Evolutionary conservation across 2,329 filamentous ascomycete genomes (phyloP).

Genomic region (Verticillium nonalfalfae): DNA sequence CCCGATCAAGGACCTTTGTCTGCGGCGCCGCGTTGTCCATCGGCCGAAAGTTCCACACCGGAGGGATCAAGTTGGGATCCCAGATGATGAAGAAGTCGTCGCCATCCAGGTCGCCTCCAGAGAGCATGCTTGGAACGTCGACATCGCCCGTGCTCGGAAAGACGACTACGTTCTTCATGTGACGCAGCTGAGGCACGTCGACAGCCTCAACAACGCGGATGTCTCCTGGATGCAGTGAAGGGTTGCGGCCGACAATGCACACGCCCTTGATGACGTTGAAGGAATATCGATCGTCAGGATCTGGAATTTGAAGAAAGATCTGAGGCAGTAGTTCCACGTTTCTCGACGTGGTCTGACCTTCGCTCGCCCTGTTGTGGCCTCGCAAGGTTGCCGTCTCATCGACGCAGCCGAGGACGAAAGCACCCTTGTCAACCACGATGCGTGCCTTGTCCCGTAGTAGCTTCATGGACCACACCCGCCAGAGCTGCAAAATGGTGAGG

Average conservation of each 20-base stretch:
- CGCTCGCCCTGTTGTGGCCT: slow-evolving; percentile 56
- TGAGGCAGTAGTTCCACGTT: slow-evolving; percentile 60
- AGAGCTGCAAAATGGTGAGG: slow-evolving; percentile 70
- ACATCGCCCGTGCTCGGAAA: slow-evolving; percentile 78
- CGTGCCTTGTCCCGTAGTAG: slow-evolving; percentile 88
- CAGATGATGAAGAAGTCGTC: slow-evolving; percentile 95
- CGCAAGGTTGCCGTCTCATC: slow-evolving; percentile 75
- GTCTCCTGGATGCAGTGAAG: slow-evolving; percentile 89
- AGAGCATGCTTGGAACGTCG: slow-evolving; percentile 89
- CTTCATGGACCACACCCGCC: slow-evolving; percentile 86
- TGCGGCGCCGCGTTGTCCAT: slow-evolving; percentile 68
- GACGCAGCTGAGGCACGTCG: slow-evolving; percentile 62
- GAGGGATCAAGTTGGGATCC: slow-evolving; percentile 69
- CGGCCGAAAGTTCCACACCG: slow-evolving; percentile 62
- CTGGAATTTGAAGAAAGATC: slow-evolving; percentile 80
- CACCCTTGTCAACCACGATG: slow-evolving; percentile 74
- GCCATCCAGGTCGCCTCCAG: slow-evolving; percentile 90
- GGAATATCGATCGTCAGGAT: slow-evolving; percentile 41
- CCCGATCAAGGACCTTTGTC: slow-evolving; percentile 47
- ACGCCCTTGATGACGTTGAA: slow-evolving; percentile 66
- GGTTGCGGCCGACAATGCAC: slow-evolving; percentile 85
- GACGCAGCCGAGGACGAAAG: slow-evolving; percentile 80
- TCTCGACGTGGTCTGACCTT: slow-evolving; percentile 27
- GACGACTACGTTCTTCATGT: slow-evolving; percentile 81
- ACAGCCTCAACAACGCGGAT: slow-evolving; percentile 83